These are phyloP conservation scores for Dendryphion nanum DNA, from an alignment of 2,329 filamentous ascomycete genomes.

Conservation along the genomic window DNA sequence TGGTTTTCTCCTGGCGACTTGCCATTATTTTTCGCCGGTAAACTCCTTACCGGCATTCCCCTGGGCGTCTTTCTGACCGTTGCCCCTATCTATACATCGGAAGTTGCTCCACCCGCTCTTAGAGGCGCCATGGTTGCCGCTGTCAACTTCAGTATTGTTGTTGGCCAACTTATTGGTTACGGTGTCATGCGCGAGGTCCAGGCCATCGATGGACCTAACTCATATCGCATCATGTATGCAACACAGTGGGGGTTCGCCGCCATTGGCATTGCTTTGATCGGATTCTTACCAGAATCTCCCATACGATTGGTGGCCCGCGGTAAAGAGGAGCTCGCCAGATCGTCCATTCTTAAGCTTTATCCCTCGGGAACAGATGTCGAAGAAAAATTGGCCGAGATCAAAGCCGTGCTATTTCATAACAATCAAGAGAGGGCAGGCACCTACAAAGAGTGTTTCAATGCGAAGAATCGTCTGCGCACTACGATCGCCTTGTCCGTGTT, in stretches of 20 bases:
- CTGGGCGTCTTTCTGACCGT: conserved; percentile 12
- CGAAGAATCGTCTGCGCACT: conserved; percentile 12
- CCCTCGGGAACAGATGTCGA: conserved; percentile 24
- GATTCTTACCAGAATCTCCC: conserved; percentile 34
- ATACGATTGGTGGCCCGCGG: conserved; percentile 35
- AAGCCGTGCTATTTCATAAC: conserved; percentile 17
- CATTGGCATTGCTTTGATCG: conserved; percentile 25
- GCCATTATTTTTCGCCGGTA: conserved; percentile 12
- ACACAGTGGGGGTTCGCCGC: conserved; percentile 33
- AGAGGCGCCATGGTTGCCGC: conserved; percentile 13
- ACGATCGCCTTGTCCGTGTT: conserved; percentile 27
- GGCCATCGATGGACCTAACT: conserved; percentile 16
- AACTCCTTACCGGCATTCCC: conserved; percentile 13
- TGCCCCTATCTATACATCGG: conserved; percentile 10
- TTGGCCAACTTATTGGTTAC: conserved; percentile 16
- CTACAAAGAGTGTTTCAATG: conserved; percentile 15
- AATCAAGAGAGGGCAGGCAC: conserved; percentile 18
- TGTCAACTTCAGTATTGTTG: conserved; percentile 15
- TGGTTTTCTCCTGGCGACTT: not conserved
- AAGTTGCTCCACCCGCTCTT: conserved; percentile 13
- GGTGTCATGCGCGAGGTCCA: conserved; percentile 16
- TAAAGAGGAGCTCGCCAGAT: conserved; percentile 25
- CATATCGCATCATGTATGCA: conserved; percentile 29
- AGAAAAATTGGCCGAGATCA: conserved; percentile 30
- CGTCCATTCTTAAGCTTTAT: conserved; percentile 29